Base-by-base conservation (phyloP, 805 yeast species). In the Saturnispora dispora region DNA sequence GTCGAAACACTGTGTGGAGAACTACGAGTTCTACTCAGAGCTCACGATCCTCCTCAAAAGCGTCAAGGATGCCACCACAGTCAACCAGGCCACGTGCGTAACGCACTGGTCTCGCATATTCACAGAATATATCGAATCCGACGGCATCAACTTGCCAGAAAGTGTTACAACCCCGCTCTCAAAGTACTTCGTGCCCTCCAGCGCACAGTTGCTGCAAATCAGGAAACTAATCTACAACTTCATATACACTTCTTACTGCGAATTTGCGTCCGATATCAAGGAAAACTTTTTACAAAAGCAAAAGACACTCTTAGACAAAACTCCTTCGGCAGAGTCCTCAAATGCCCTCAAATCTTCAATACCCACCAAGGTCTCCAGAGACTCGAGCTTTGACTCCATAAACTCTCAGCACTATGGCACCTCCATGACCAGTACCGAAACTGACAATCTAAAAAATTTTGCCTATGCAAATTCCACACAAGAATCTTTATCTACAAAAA, bases 1-100 rank as follows among this genome's bases (percentile, higher is more conserved):
- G 2, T 57, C 60, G 30, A 61, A 64, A 43, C 70, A 67, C 52
- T 67, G 72, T 53, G 37, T 62, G 3, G 72, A 68, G 52, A 68
- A 67, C 47, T 58, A 67, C 20, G 71, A 68, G 41, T 66, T 68
- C 51, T 66, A 59, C 45, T 42, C 60, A 23, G 65, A 64, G 27
- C 51, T 67, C 17, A 53, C 54, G 5, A 48, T 47, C 30, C 57
- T 68, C 28, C 52, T 60, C 3, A 36, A 51, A 2, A 52, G 51
- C 22, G 53, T 53, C 7, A 46, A 48, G 10, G 42, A 50, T 17
- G 51, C 52, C 11, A 32, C 53, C n/a, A 58, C 55, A 25, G 13
- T 20, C 4, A 8, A 36, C 13, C 32, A 27, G 23, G 36, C 17
- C 44, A 22, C 18, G 6, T 18, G 33, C 28, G n/a, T 13, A 6